Percentiles rank a stretch among this genome's conserved stretches.
These are phyloP conservation scores for Penicillium sp. DNA, from an alignment of 2,329 filamentous ascomycete species.

Conservation along the genomic window DNA sequence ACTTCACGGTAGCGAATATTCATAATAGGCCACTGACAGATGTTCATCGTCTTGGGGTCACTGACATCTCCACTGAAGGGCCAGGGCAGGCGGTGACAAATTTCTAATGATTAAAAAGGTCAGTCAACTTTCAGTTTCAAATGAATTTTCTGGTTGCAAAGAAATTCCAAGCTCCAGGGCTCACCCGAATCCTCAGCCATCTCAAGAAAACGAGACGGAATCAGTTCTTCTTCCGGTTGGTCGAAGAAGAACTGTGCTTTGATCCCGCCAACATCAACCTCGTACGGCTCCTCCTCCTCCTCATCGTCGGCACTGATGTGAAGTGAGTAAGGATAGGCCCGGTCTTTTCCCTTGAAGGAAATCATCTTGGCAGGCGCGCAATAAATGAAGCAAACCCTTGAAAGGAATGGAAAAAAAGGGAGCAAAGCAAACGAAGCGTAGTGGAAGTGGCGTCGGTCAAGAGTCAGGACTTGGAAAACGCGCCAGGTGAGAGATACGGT, in stretches of 20 bases:
- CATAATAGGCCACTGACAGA: conserved; percentile 17
- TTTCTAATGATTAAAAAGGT: conserved; percentile 7
- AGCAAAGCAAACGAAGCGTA: no score
- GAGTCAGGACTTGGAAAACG: no score
- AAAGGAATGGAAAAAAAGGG: not conserved
- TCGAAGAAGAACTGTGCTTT: conserved; percentile 20
- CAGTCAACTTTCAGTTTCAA: not conserved
- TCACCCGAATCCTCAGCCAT: conserved; percentile 17
- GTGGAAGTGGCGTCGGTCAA: no score
- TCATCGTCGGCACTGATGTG: not conserved
- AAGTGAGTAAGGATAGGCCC: not conserved
- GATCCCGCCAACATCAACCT: conserved; percentile 17
- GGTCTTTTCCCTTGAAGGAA: not conserved
- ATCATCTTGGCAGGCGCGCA: not conserved
- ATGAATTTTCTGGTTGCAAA: not conserved
- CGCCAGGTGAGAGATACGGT: no score
- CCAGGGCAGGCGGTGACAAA: conserved; percentile 17
- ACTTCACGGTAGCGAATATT: conserved; percentile 22
- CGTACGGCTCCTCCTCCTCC: not conserved
- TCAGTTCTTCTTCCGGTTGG: conserved; percentile 14
- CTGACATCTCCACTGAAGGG: conserved; percentile 14
- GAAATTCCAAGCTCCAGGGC: not conserved
- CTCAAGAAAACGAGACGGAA: conserved; percentile 16
- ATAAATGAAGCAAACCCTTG: not conserved
- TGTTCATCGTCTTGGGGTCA: conserved; percentile 15